These are phyloP conservation scores for Moelleriella libera DNA, from an alignment of 2,329 filamentous ascomycete genomes.

Conservation along the genomic window DNA sequence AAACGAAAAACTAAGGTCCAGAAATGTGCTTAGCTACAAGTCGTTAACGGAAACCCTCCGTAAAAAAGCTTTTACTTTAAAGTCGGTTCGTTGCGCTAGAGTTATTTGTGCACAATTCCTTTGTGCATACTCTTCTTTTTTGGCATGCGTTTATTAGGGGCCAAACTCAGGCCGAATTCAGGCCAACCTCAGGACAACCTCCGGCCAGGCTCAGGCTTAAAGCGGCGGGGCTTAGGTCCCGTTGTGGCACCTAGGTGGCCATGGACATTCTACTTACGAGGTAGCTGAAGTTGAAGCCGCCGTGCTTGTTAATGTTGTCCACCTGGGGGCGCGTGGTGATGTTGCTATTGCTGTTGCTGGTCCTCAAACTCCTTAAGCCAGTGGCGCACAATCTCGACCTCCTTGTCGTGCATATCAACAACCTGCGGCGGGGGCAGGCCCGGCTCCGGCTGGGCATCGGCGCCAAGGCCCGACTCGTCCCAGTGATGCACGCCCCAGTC, in stretches of 20 bases:
- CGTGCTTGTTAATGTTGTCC: slow-evolving; percentile 59
- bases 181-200: not conserved
- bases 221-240: not conserved
- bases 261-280: not conserved
- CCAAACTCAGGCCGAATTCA: not conserved
- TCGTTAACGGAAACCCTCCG: too few relatives aligned
- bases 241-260: not conserved
- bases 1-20: too few relatives aligned
- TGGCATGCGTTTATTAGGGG: too few relatives aligned
- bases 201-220: not conserved
- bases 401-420: slow-evolving; percentile 39
- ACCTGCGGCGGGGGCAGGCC: slow-evolving; percentile 45
- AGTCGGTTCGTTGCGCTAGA: too few relatives aligned
- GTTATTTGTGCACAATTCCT: too few relatives aligned
- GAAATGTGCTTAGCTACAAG: too few relatives aligned
- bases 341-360: slow-evolving; percentile 22
- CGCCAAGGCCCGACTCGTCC: slow-evolving; percentile 53
- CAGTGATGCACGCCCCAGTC: slow-evolving; percentile 67
- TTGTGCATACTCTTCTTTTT: too few relatives aligned
- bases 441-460: slow-evolving; percentile 38
- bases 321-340: slow-evolving; percentile 50
- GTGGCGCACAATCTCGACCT: slow-evolving; percentile 46
- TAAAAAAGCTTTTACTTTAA: too few relatives aligned
- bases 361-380: slow-evolving; percentile 47
- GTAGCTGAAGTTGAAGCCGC: slow-evolving; percentile 50